Conservation (phyloP, 1,284 basidiomycete genomes). For the Fomitopsis betulina region DNA sequence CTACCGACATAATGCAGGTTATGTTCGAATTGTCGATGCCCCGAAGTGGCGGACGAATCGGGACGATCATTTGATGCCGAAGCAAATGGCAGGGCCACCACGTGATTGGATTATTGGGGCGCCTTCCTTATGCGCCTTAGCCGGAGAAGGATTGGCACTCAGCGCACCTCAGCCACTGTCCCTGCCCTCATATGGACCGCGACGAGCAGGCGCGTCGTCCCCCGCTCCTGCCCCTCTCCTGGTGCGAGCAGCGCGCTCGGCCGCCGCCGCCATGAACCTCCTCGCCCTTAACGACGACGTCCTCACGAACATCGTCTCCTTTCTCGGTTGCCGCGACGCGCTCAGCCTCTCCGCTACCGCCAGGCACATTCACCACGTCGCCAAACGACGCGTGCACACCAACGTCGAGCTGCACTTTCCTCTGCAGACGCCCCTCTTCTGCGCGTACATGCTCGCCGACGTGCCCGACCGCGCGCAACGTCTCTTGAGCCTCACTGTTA, state of each 20-base stretch:
- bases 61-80: background rate
- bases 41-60: background rate
- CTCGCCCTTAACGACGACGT: slow-evolving; percentile 11
- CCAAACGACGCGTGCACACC: background rate
- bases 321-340: slow-evolving; percentile 11
- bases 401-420: background rate
- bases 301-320: slow-evolving; percentile 10
- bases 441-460: background rate
- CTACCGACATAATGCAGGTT: too few relatives aligned
- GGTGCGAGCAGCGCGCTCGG: background rate
- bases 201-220: background rate
- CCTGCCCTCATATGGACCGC: background rate
- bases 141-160: background rate
- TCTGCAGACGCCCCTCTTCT: background rate
- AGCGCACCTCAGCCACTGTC: background rate
- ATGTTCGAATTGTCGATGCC: too few relatives aligned
- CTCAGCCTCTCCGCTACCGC: slow-evolving; percentile 13
- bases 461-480: background rate
- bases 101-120: background rate
- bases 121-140: background rate
- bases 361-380: slow-evolving; percentile 9
- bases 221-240: background rate
- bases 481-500: background rate
- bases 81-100: background rate
- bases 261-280: background rate